Percentiles rank a stretch among this genome's conserved stretches.
Evolutionary conservation across 73 alveolate species (phyloP).

Genomic region (Paramecium sonneborni): DNA sequence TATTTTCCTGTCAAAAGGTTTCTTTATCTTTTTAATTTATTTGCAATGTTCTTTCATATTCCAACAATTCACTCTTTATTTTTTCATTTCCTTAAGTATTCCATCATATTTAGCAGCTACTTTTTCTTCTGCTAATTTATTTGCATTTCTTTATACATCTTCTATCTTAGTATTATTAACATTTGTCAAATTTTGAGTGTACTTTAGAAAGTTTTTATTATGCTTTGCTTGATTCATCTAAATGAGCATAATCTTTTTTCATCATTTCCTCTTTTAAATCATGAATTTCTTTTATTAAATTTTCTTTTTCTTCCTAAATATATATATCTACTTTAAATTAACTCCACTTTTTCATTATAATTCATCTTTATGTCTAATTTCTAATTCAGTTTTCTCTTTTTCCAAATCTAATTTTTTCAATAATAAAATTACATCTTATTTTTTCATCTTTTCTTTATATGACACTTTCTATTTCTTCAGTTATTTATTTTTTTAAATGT

Average conservation of each 20-base stretch:
- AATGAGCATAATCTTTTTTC: slow-evolving; percentile 59
- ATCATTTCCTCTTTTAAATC: slow-evolving; percentile 39
- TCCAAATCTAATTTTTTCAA: not conserved
- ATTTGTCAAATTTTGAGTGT: slow-evolving; percentile 45
- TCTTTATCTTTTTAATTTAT: slow-evolving; percentile 51
- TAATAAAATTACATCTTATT: not conserved
- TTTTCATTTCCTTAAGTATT: slow-evolving; percentile 63
- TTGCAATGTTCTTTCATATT: slow-evolving; percentile 41
- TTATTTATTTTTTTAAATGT: slow-evolving; percentile 22
- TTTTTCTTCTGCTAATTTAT: slow-evolving; percentile 52
- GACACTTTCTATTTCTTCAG: slow-evolving; percentile 49
- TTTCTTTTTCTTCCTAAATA: slow-evolving; percentile 46
- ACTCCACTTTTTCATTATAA: not conserved
- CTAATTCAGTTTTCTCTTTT: not conserved
- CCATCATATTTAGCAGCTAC: slow-evolving; percentile 60
- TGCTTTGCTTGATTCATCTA: slow-evolving; percentile 23
- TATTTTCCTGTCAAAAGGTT: not conserved
- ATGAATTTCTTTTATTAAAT: slow-evolving; percentile 6
- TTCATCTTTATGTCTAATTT: not conserved
- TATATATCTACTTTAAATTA: not conserved
- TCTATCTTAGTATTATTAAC: slow-evolving; percentile 61
- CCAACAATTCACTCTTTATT: slow-evolving; percentile 57
- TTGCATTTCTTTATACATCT: slow-evolving; percentile 64
- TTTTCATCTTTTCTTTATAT: slow-evolving; percentile 1
- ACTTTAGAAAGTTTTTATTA: slow-evolving; percentile 52